Evolutionary conservation across 768 basidiomycete species (phyloP).

Genomic region (Xerocomus potaroensis): DNA sequence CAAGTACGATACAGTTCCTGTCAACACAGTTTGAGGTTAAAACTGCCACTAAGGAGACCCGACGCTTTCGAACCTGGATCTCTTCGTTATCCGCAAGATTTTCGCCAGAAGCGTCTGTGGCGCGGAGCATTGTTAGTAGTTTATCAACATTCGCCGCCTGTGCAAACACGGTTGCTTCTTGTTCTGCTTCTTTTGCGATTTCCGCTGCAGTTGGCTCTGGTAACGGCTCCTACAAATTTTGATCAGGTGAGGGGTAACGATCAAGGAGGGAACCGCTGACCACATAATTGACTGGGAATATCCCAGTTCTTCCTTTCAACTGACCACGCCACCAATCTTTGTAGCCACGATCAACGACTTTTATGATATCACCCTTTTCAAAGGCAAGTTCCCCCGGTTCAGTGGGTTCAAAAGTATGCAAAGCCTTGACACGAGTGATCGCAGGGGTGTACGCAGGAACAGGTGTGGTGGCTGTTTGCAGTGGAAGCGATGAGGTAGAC

Average conservation of each 20-base stretch:
- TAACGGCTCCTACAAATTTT: slow-evolving; percentile 59
- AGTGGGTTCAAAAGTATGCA: slow-evolving; percentile 85
- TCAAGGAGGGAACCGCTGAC: slow-evolving; percentile 40
- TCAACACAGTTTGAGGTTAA: slow-evolving; percentile 3
- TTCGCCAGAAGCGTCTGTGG: slow-evolving; percentile 71
- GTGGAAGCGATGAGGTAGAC: slow-evolving; percentile 26
- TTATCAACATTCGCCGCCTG: slow-evolving; percentile 84
- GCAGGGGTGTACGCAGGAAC: slow-evolving; percentile 31
- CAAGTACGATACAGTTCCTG: slow-evolving; percentile 88
- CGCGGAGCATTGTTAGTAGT: slow-evolving; percentile 67
- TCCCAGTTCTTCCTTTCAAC: slow-evolving; percentile 83
- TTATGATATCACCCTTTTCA: slow-evolving; percentile 89
- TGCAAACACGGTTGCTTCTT: slow-evolving; percentile 83
- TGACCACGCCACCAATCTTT: slow-evolving; percentile 98
- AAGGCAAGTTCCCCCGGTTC: slow-evolving; percentile 90
- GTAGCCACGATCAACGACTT: slow-evolving; percentile 90
- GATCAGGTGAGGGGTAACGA: background rate
- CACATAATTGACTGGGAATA: slow-evolving; percentile 97
- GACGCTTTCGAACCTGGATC: slow-evolving; percentile 54
- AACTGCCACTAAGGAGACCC: slow-evolving; percentile 1
- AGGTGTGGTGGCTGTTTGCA: slow-evolving; percentile 15
- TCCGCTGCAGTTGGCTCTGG: slow-evolving; percentile 80
- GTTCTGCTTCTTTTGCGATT: slow-evolving; percentile 75
- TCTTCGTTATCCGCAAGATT: slow-evolving; percentile 90
- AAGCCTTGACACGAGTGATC: slow-evolving; percentile 80